phyloP scores from a whole-genome alignment of 352 stramenopile genomes.

The Pythium monospermum region DNA sequence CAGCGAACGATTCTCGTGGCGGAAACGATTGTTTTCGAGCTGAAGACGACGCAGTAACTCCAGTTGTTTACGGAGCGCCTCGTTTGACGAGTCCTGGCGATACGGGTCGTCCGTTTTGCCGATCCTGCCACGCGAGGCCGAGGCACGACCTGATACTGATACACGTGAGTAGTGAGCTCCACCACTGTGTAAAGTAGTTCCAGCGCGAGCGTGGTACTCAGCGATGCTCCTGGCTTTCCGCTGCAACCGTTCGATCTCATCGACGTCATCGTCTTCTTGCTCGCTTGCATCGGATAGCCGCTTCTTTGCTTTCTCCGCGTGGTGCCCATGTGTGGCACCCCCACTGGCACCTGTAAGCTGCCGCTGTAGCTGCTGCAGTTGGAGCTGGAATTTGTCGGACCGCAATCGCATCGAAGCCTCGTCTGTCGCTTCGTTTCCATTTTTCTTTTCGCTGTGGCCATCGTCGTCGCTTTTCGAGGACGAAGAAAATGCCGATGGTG shows the following conservation, averaged over 20 bases:
- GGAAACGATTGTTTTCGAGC: slow-evolving; percentile 69
- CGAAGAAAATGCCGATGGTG: slow-evolving; percentile 18
- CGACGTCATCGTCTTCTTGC: neutral
- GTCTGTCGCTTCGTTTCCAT: neutral
- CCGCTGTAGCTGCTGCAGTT: slow-evolving; percentile 7
- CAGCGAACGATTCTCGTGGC: slow-evolving; percentile 38
- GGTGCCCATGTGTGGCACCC: neutral
- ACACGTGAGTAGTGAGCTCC: slow-evolving; percentile 1
- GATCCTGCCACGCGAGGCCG: too few species aligned
- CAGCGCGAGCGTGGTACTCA: slow-evolving; percentile 12
- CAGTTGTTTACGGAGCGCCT: slow-evolving; percentile 58
- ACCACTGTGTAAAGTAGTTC: neutral
- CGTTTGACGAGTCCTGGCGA: slow-evolving; percentile 43
- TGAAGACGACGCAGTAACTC: slow-evolving; percentile 65
- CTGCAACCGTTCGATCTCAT: slow-evolving; percentile 14
- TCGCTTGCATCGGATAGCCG: neutral
- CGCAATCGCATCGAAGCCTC: neutral
- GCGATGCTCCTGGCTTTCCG: slow-evolving; percentile 20
- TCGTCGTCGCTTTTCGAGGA: slow-evolving; percentile 20
- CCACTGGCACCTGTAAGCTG: neutral
- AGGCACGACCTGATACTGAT: too few species aligned
- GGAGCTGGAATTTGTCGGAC: slow-evolving; percentile 9
- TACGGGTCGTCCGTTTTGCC: too few species aligned
- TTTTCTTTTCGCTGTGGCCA: neutral
- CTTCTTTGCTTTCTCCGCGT: neutral